These are phyloP conservation scores for Penicillium herquei DNA, from an alignment of 495 filamentous ascomycete genomes.

Conservation along the genomic window DNA sequence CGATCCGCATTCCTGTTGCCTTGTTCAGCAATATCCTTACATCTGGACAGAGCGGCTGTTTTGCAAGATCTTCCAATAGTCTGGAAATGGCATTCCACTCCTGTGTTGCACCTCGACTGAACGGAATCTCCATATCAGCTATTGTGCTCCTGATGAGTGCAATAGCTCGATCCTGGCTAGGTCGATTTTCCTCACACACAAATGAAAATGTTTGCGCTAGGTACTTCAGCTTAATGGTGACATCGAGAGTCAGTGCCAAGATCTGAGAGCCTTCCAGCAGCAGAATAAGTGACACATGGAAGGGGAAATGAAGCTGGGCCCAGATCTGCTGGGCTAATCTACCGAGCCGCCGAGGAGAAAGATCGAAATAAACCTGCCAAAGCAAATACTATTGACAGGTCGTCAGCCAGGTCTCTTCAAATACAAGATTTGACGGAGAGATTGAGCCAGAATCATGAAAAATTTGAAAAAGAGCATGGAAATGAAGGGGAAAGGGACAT, in stretches of 20 bases:
- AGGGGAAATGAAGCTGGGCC: conserved; percentile 67
- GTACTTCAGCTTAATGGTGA: conserved; percentile 40
- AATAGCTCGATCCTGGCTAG: conserved; percentile 24
- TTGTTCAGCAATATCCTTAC: conserved; percentile 4
- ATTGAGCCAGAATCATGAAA: too few relatives aligned
- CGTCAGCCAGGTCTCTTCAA: background rate
- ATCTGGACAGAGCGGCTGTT: conserved; percentile 29
- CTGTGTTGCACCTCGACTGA: conserved; percentile 32
- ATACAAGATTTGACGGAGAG: background rate
- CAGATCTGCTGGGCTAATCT: conserved; percentile 60
- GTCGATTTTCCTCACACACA: conserved; percentile 42
- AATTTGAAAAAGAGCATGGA: too few relatives aligned
- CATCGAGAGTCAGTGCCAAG: conserved; percentile 39
- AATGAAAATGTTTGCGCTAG: conserved; percentile 38
- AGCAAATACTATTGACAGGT: conserved; percentile 54
- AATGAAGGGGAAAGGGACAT: too few relatives aligned
- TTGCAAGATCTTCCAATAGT: conserved; percentile 32
- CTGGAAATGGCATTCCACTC: conserved; percentile 34
- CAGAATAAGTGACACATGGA: conserved; percentile 64
- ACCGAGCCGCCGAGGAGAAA: conserved; percentile 39
- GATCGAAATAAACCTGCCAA: conserved; percentile 72
- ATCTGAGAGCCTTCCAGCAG: conserved; percentile 57
- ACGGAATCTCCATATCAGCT: conserved; percentile 44
- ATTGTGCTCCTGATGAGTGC: conserved; percentile 38
- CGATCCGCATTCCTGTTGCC: too few relatives aligned